phyloP scores from a whole-genome alignment of 306 rosid genomes.

The Sophora flavescens region DNA sequence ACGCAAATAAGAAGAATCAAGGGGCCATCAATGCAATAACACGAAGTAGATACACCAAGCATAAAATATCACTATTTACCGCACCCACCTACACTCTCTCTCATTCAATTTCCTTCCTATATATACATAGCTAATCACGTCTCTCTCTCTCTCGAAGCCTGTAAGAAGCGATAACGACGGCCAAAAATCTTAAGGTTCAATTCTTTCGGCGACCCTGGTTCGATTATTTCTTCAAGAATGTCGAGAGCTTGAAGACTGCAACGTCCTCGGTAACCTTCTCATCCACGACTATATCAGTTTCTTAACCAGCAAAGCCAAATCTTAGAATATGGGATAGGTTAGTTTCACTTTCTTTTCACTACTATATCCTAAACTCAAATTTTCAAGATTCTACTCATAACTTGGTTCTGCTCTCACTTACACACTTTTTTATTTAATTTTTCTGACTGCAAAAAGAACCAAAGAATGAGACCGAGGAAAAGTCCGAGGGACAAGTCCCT shows the following conservation, averaged over 20 bases:
- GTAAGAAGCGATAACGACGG: slow-evolving; percentile 74
- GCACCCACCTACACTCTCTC: too few species aligned
- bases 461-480: slow-evolving; percentile 56
- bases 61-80: too few species aligned
- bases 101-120: too few species aligned
- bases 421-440: slow-evolving; percentile 32
- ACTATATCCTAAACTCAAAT: not conserved
- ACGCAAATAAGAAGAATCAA: too few species aligned
- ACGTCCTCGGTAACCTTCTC: slow-evolving; percentile 65
- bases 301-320: not conserved
- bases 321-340: slow-evolving; percentile 61
- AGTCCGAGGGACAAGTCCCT: slow-evolving; percentile 47
- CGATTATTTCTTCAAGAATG: slow-evolving; percentile 76
- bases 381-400: not conserved
- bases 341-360: slow-evolving; percentile 26
- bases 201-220: too few species aligned
- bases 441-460: slow-evolving; percentile 55
- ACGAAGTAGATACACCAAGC: too few species aligned
- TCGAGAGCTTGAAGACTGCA: slow-evolving; percentile 64
- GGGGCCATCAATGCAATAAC: too few species aligned
- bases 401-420: not conserved
- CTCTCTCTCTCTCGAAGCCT: slow-evolving; percentile 64
- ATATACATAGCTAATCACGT: slow-evolving; percentile 44
- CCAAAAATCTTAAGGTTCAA: too few species aligned
- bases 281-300: slow-evolving; percentile 65